Conservation (phyloP, 805 yeast species). For the Suhomyces canberraensis region DNA sequence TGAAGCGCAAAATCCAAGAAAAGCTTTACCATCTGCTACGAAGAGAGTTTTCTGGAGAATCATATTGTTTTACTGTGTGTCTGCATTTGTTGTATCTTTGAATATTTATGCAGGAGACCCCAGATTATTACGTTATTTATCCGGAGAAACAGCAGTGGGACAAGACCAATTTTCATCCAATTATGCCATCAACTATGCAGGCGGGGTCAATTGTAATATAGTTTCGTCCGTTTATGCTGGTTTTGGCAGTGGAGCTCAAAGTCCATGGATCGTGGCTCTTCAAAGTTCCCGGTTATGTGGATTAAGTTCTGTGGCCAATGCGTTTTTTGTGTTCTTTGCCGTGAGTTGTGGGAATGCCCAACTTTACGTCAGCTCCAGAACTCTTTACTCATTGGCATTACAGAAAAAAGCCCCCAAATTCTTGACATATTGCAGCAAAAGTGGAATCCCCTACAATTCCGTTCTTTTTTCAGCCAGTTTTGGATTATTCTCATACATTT, state of each 20-base stretch:
- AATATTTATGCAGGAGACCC: conserved; percentile 80
- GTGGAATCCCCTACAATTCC: conserved; percentile 72
- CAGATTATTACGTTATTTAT: conserved; percentile 54
- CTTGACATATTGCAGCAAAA: conserved; percentile 55
- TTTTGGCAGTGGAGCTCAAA: conserved; percentile 39
- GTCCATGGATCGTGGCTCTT: conserved; percentile 45
- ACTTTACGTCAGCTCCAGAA: conserved; percentile 41
- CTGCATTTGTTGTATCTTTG: conserved; percentile 66
- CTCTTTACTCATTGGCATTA: conserved; percentile 40
- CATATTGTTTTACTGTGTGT: conserved; percentile 58
- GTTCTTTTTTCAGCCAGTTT: conserved; percentile 62
- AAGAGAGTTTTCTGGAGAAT: conserved; percentile 72
- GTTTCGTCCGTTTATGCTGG: conserved; percentile 28
- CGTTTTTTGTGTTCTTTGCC: conserved; percentile 44
- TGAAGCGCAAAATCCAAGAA: conserved; percentile 79
- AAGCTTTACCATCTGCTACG: conserved; percentile 73
- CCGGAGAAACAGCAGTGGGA: conserved; percentile 31
- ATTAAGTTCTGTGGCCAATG: conserved; percentile 40
- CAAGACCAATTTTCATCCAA: conserved; percentile 18
- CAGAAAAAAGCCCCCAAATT: conserved; percentile 59
- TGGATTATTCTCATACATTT: conserved; percentile 58
- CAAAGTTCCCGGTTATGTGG: conserved; percentile 37
- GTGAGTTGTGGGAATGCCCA: conserved; percentile 46
- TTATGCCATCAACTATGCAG: conserved; percentile 31
- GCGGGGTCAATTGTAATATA: conserved; percentile 33